Evolutionary conservation across 2,329 filamentous ascomycete species (phyloP).

Genomic region (Esteya vermicola): DNA sequence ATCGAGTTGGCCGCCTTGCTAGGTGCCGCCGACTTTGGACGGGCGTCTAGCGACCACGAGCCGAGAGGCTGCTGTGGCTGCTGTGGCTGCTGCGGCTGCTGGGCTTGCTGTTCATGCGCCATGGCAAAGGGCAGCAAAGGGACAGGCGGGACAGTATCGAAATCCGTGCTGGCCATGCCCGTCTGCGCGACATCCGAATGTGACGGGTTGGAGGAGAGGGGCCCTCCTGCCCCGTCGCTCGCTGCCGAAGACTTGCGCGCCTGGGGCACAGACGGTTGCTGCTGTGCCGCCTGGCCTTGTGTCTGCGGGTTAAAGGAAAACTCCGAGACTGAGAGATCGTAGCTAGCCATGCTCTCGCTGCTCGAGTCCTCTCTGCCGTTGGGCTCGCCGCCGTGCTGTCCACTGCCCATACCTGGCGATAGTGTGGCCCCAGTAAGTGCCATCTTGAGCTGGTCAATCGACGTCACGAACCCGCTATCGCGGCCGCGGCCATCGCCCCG

Average conservation of each 20-base stretch:
- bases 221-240: background rate
- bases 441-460: constrained; percentile 50
- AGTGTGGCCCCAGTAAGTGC: constrained; percentile 38
- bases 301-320: constrained; percentile 38
- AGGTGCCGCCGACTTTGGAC: background rate
- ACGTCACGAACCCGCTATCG: constrained; percentile 32
- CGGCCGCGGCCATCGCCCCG: constrained; percentile 13
- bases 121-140: constrained; percentile 32
- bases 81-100: background rate
- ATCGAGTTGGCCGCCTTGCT: background rate
- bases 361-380: constrained; percentile 39
- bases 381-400: constrained; percentile 20
- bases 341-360: constrained; percentile 57
- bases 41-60: too few species aligned
- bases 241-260: constrained; percentile 8
- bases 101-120: constrained; percentile 8
- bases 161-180: too few species aligned
- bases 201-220: constrained; percentile 23
- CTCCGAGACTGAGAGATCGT: constrained; percentile 54
- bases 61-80: background rate
- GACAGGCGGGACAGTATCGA: constrained; percentile 36
- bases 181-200: constrained; percentile 1
- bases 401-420: constrained; percentile 16
- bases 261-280: constrained; percentile 15
- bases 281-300: background rate